A percentile compares a stretch with the other conserved stretches of the same genome.
These are phyloP conservation scores for Ceratocystis alfenasii DNA, from an alignment of 2,329 filamentous ascomycete species.

Conservation along the genomic window DNA sequence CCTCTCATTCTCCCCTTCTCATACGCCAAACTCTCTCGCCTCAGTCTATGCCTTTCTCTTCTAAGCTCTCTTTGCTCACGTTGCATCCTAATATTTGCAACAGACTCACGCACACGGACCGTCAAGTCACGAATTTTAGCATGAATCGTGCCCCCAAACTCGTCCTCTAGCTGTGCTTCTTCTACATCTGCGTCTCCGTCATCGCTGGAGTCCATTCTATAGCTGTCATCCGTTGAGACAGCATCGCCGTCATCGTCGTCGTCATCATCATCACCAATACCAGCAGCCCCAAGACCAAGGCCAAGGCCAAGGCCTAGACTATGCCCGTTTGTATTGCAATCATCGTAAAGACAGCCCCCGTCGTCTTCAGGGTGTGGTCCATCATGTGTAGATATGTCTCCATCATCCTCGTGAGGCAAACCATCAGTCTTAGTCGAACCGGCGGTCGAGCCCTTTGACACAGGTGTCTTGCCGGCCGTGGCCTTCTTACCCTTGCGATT, in stretches of 20 bases:
- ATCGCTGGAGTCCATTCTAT: conserved; percentile 2
- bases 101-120: conserved; percentile 7
- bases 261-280: background rate
- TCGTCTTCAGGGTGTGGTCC: background rate
- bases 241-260: conserved; percentile 15
- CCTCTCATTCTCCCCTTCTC: background rate
- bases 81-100: background rate
- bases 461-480: conserved; percentile 44
- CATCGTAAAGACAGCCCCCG: background rate
- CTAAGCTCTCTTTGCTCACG: conserved; percentile 1
- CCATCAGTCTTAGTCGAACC: background rate
- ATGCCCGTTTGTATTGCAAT: conserved; percentile 14
- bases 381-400: background rate
- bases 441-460: conserved; percentile 33
- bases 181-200: conserved; percentile 20
- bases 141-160: conserved; percentile 13
- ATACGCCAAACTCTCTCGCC: conserved; percentile 3
- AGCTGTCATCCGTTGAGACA: conserved; percentile 10
- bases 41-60: background rate
- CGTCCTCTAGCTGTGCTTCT: conserved; percentile 24
- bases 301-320: too few species aligned
- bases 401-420: background rate
- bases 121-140: conserved; percentile 18
- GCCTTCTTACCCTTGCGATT: conserved; percentile 75
- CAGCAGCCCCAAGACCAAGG: too few species aligned